Percentiles rank a stretch among this genome's conserved stretches.
Evolutionary conservation across 2,329 filamentous ascomycete species (phyloP).

Genomic region (Stachybotrys chartarum): DNA sequence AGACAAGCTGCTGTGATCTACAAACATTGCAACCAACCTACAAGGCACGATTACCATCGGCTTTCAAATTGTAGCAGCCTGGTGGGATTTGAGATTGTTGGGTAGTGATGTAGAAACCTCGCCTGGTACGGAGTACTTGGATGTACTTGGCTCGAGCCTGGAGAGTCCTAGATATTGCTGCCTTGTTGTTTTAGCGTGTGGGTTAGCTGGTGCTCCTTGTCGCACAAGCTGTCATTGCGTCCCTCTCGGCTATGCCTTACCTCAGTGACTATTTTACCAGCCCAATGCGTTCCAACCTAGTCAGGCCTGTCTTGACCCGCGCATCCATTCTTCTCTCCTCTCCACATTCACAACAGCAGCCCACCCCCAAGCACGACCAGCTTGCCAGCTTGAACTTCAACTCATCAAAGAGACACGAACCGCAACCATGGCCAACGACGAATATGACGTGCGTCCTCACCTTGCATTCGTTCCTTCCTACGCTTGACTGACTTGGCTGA

Average conservation of each 20-base stretch:
- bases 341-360: conserved; percentile 21
- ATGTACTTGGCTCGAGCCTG: too few species aligned
- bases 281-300: background rate
- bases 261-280: background rate
- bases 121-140: too few species aligned
- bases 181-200: background rate
- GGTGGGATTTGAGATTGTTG: too few species aligned
- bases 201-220: background rate
- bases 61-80: too few species aligned
- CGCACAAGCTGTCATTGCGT: background rate
- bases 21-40: too few species aligned
- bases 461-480: conserved; percentile 11
- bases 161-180: background rate
- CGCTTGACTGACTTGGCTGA: conserved; percentile 18
- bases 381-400: conserved; percentile 9
- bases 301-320: background rate
- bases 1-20: too few species aligned
- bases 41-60: too few species aligned
- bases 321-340: conserved; percentile 17
- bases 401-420: conserved; percentile 11
- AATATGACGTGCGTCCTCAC: conserved; percentile 82
- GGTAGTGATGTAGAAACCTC: too few species aligned
- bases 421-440: conserved; percentile 93
- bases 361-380: conserved; percentile 5
- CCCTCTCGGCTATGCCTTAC: too few species aligned